Percentiles rank a stretch among this genome's conserved stretches.
phyloP scores from a whole-genome alignment of 257 asterid genomes.

The Salvia rosmarinus region DNA sequence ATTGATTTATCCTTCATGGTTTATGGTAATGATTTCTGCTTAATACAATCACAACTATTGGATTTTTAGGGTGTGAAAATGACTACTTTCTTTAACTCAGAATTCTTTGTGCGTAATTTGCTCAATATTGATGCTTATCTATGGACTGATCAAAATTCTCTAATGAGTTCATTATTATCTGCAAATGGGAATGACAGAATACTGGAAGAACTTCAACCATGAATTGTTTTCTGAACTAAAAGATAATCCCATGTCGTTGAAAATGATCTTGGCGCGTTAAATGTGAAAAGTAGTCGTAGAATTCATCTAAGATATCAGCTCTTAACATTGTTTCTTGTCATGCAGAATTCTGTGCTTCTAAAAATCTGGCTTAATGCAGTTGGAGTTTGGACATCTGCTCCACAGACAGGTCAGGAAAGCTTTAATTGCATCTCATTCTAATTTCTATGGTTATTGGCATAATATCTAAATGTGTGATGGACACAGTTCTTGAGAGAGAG shows the following conservation, averaged over 20 bases:
- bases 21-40: not conserved
- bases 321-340: constrained; percentile 7
- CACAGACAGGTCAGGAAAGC: not conserved
- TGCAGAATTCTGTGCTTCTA: constrained; percentile 29
- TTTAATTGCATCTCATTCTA: not conserved
- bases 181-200: not conserved
- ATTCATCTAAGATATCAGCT: constrained; percentile 22
- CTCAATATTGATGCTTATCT: not conserved
- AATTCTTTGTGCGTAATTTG: not conserved
- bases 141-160: constrained; percentile 6
- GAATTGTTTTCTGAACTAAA: not conserved
- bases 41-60: not conserved
- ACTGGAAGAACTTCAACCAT: constrained; percentile 13
- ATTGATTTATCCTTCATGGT: not conserved
- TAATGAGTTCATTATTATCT: not conserved
- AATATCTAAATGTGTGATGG: constrained; percentile 24
- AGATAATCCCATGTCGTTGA: not conserved
- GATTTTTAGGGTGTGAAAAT: constrained; percentile 17
- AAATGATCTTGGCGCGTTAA: not conserved
- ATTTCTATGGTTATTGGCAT: constrained; percentile 5
- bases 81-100: not conserved
- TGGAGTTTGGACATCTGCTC: not conserved
- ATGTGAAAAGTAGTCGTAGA: not conserved
- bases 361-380: constrained; percentile 19
- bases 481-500: constrained; percentile 5